phyloP scores from a whole-genome alignment of 495 filamentous ascomycete species.

The Penicillium diatomitis region DNA sequence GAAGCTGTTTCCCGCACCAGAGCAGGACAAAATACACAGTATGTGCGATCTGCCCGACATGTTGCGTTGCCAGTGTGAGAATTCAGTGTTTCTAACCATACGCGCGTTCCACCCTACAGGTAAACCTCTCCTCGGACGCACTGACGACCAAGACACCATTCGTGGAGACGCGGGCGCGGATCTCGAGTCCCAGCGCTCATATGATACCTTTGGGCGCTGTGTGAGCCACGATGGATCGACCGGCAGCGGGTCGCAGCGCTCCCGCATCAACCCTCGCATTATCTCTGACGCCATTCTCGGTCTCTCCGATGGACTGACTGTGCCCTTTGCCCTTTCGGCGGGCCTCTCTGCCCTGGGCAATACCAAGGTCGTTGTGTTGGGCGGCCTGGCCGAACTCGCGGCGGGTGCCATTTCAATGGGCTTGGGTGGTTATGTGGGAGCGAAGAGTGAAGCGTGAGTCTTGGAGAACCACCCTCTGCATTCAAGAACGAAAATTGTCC shows the following conservation, averaged over 20 bases:
- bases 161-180: constrained; percentile 22
- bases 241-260: constrained; percentile 22
- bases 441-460: constrained; percentile 57
- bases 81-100: no score
- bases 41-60: constrained; percentile 1
- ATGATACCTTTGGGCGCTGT: constrained; percentile 30
- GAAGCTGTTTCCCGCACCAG: constrained; percentile 27
- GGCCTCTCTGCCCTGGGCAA: constrained; percentile 45
- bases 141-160: constrained; percentile 23
- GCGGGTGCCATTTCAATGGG: constrained; percentile 51
- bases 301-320: constrained; percentile 49
- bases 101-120: constrained; percentile 6
- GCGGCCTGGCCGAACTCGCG: constrained; percentile 46
- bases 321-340: constrained; percentile 48
- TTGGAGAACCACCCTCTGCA: constrained; percentile 8
- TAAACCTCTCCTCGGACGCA: constrained; percentile 28
- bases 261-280: constrained; percentile 41
- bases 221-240: constrained; percentile 19
- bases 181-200: constrained; percentile 34
- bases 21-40: constrained; percentile 11
- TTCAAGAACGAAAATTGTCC: not conserved
- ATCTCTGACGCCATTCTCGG: constrained; percentile 52
- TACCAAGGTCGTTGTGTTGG: constrained; percentile 45
- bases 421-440: constrained; percentile 52
- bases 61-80: no score